These are phyloP conservation scores for Mikania micrantha DNA, from an alignment of 129 eudicot genomes.

Conservation along the genomic window DNA sequence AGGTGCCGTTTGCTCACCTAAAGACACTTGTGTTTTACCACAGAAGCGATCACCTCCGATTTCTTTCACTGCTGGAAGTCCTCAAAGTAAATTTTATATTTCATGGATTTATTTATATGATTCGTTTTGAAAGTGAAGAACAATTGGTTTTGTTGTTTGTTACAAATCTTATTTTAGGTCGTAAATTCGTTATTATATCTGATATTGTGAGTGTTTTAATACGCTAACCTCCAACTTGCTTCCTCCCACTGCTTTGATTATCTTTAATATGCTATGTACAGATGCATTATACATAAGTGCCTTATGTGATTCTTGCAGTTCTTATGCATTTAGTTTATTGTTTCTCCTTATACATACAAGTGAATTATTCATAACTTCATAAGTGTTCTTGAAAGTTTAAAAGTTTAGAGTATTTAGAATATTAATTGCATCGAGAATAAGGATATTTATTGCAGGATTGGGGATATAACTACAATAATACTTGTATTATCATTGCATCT, in stretches of 20 bases:
- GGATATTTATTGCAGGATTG: neutral
- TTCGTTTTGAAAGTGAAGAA: no score
- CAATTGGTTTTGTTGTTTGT: neutral
- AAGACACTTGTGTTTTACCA: neutral
- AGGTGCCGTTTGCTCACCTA: neutral
- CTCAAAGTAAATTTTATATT: slow-evolving; percentile 8
- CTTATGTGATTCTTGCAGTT: no score
- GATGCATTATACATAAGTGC: no score
- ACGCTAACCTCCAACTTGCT: no score
- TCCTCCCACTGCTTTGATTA: no score
- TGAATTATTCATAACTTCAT: neutral
- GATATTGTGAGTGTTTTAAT: neutral
- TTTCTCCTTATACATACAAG: neutral
- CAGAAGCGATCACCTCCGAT: slow-evolving; percentile 14
- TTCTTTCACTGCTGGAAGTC: neutral
- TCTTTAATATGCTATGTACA: no score
- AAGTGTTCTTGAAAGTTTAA: neutral
- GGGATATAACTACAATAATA: neutral
- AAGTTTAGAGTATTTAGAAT: neutral
- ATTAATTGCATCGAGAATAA: neutral
- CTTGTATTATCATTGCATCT: neutral
- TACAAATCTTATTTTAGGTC: neutral
- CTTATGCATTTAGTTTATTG: neutral
- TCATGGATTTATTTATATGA: neutral
- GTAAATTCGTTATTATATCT: neutral